Conservation (phyloP, 2,329 filamentous ascomycete genomes). For the Pseudogymnoascus sp. region DNA sequence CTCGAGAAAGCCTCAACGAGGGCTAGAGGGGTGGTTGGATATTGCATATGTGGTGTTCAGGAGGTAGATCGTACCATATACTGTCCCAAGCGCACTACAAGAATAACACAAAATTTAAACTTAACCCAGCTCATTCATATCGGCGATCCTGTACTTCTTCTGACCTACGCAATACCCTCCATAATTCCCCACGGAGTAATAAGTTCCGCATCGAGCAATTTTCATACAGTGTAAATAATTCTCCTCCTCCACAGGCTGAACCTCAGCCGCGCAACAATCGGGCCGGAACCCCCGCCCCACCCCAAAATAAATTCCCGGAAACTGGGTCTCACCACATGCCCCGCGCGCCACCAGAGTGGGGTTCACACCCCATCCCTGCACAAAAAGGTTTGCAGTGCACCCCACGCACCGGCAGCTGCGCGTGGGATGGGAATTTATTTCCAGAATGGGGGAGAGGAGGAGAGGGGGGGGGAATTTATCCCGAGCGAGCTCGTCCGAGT, state of each 20-base stretch:
- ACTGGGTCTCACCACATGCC: neutral
- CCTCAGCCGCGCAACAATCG: neutral
- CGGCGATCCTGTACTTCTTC: neutral
- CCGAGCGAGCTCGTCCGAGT: too few species aligned
- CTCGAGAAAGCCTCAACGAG: neutral
- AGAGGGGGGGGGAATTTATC: too few species aligned
- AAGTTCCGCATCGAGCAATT: neutral
- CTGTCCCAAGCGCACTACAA: neutral
- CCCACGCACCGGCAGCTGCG: neutral
- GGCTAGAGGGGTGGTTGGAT: neutral
- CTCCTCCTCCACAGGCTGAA: neutral
- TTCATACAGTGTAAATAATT: neutral
- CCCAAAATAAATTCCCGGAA: neutral
- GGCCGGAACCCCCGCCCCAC: neutral
- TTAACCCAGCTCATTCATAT: neutral
- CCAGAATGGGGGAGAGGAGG: too few species aligned
- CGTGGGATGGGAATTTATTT: neutral
- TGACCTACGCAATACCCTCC: neutral
- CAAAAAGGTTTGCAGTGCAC: neutral
- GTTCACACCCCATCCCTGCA: neutral
- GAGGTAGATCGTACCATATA: neutral
- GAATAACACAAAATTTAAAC: neutral
- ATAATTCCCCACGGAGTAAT: too few species aligned
- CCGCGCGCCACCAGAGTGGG: neutral
- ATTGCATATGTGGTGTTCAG: neutral